Evolutionary conservation across 345 rosid species (phyloP).

Genomic region (Eucalyptus urophylla): DNA sequence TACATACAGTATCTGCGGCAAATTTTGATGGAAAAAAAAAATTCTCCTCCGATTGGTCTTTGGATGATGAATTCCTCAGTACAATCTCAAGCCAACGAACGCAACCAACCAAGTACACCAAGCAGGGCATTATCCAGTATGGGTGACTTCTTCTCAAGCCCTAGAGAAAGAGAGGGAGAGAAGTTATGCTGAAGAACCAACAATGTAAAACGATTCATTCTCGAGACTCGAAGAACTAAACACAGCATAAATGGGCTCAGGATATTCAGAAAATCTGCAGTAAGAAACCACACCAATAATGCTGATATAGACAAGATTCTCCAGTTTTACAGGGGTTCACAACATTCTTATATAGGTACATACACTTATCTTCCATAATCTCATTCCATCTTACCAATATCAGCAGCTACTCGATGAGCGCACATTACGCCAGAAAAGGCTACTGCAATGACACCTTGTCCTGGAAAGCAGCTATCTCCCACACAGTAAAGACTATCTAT

Average conservation of each 20-base stretch:
- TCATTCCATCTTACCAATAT: slow-evolving; percentile 45
- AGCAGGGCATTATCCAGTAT: slow-evolving; percentile 65
- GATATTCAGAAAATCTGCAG: not conserved
- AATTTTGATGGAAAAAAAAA: not conserved
- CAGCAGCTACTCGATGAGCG: slow-evolving; percentile 97
- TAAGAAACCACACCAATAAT: not conserved
- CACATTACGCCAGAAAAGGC: slow-evolving; percentile 97
- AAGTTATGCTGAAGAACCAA: not conserved
- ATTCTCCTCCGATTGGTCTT: not conserved
- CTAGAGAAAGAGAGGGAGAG: not conserved
- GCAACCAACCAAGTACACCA: slow-evolving; percentile 60
- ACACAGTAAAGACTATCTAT: slow-evolving; percentile 79
- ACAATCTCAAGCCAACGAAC: slow-evolving; percentile 51
- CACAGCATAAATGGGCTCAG: not conserved
- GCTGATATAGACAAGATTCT: not conserved
- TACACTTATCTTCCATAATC: not conserved
- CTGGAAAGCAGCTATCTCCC: slow-evolving; percentile 98
- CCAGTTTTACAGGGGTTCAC: not conserved
- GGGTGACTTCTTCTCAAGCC: slow-evolving; percentile 72
- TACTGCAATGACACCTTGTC: slow-evolving; percentile 96
- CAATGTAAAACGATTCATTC: not conserved
- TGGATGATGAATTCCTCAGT: no score
- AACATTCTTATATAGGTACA: not conserved
- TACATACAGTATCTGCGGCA: not conserved
- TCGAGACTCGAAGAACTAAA: not conserved